Percentiles rank a stretch among this genome's conserved stretches.
phyloP scores from a whole-genome alignment of 2,329 filamentous ascomycete species.

The Ophiocordyceps sinensis region DNA sequence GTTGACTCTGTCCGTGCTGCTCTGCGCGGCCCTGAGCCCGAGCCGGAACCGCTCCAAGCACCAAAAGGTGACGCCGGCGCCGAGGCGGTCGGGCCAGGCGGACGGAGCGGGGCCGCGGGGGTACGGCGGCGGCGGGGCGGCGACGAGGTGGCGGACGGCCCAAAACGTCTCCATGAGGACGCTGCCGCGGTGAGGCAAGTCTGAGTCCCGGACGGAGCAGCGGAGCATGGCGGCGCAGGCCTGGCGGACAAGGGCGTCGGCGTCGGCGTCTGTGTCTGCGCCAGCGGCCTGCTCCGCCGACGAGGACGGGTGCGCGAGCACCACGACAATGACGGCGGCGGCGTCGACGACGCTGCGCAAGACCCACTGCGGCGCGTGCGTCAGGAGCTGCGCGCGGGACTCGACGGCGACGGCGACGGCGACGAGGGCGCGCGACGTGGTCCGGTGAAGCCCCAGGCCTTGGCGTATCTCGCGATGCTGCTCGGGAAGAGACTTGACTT shows the following conservation, averaged over 20 bases:
- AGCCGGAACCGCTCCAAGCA: slow-evolving; percentile 33
- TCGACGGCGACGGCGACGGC: slow-evolving; percentile 28
- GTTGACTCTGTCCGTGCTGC: slow-evolving; percentile 15
- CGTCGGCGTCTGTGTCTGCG: slow-evolving; percentile 7
- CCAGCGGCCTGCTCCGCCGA: slow-evolving; percentile 14
- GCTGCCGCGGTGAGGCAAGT: slow-evolving; percentile 29
- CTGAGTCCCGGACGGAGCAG: slow-evolving; percentile 32
- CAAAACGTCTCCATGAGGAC: slow-evolving; percentile 35
- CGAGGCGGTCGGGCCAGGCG: slow-evolving; percentile 29
- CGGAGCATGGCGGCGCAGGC: slow-evolving; percentile 21
- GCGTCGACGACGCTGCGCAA: slow-evolving; percentile 32
- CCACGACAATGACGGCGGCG: slow-evolving; percentile 27
- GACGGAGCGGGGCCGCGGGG: slow-evolving; percentile 24
- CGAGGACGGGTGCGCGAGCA: slow-evolving; percentile 28
- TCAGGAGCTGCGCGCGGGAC: slow-evolving; percentile 22
- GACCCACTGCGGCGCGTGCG: slow-evolving; percentile 34
- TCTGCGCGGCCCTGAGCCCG: slow-evolving; percentile 22
- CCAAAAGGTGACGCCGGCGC: slow-evolving; percentile 33
- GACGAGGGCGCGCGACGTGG: slow-evolving; percentile 30
- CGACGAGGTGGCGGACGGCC: slow-evolving; percentile 23
- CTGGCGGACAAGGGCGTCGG: slow-evolving; percentile 14
- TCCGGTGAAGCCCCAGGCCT: not conserved
- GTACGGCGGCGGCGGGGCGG: slow-evolving; percentile 2
- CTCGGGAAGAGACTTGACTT: not conserved
- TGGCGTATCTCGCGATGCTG: not conserved